Percentiles rank a stretch among this genome's conserved stretches.
phyloP scores from a whole-genome alignment of 495 filamentous ascomycete species.

The Neurospora discreta region DNA sequence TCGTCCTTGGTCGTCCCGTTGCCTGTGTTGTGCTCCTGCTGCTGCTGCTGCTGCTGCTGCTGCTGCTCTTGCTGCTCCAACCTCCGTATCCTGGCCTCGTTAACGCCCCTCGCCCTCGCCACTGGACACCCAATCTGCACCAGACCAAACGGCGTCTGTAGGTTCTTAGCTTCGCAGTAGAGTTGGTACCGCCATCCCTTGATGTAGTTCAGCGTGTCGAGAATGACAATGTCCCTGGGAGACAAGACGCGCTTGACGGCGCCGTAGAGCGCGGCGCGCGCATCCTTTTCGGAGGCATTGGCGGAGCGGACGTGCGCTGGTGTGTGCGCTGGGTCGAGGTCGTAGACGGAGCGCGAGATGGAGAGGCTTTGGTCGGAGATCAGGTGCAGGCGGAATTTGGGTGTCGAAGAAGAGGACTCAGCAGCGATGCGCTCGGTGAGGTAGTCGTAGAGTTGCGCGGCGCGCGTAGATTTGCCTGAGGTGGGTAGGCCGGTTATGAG shows the following conservation, averaged over 20 bases:
- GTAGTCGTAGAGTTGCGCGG: slow-evolving; percentile 59
- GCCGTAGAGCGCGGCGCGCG: slow-evolving; percentile 73
- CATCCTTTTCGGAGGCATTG: slow-evolving; percentile 73
- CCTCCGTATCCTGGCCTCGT: slow-evolving; percentile 32
- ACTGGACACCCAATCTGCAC: slow-evolving; percentile 72
- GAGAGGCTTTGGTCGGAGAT: slow-evolving; percentile 58
- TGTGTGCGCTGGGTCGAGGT: slow-evolving; percentile 34
- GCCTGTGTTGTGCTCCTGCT: neutral
- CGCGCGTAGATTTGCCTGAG: slow-evolving; percentile 85
- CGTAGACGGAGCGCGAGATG: slow-evolving; percentile 52
- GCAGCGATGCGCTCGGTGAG: slow-evolving; percentile 46
- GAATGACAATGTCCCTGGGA: slow-evolving; percentile 72
- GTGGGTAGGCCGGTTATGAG: slow-evolving; percentile 86
- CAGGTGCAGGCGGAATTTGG: slow-evolving; percentile 48
- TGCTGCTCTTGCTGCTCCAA: slow-evolving; percentile 4
- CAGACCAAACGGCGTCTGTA: slow-evolving; percentile 71
- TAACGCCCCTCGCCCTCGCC: slow-evolving; percentile 55
- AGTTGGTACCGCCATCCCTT: slow-evolving; percentile 96
- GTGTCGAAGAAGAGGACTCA: slow-evolving; percentile 11
- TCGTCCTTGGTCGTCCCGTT: neutral
- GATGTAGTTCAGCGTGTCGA: slow-evolving; percentile 92
- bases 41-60: slow-evolving; percentile 1
- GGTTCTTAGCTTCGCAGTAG: slow-evolving; percentile 85
- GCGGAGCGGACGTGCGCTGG: slow-evolving; percentile 40
- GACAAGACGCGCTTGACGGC: slow-evolving; percentile 75